A percentile compares a stretch with the other conserved stretches of the same genome.
phyloP scores from a whole-genome alignment of 192 early-diverging fungal genomes.

The Linnemannia hyalina region DNA sequence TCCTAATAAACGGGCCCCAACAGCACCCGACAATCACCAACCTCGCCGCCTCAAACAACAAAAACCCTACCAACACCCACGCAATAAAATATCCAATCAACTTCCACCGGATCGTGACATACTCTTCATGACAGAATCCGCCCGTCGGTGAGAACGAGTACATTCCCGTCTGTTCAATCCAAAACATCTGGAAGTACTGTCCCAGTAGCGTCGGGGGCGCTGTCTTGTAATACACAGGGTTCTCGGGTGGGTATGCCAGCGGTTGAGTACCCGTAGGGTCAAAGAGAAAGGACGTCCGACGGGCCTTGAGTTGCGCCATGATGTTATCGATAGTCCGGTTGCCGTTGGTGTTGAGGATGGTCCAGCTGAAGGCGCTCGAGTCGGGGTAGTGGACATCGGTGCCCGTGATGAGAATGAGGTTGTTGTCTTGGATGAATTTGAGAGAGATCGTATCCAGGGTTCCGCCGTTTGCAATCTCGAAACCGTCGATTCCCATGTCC shows the following conservation, averaged over 20 bases:
- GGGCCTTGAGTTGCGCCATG: slow-evolving; percentile 68
- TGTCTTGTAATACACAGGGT: slow-evolving; percentile 54
- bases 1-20: slow-evolving; percentile 36
- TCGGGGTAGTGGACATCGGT: slow-evolving; percentile 76
- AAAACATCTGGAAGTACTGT: slow-evolving; percentile 72
- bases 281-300: slow-evolving; percentile 73
- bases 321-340: slow-evolving; percentile 63
- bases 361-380: slow-evolving; percentile 72
- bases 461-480: slow-evolving; percentile 75
- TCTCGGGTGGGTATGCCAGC: slow-evolving; percentile 53
- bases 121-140: slow-evolving; percentile 71
- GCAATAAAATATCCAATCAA: slow-evolving; percentile 63
- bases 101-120: slow-evolving; percentile 55
- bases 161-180: slow-evolving; percentile 70
- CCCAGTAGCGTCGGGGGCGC: slow-evolving; percentile 68
- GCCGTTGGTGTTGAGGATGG: slow-evolving; percentile 60
- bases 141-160: slow-evolving; percentile 74
- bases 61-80: slow-evolving; percentile 58
- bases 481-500: slow-evolving; percentile 78
- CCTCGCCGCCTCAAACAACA: slow-evolving; percentile 49
- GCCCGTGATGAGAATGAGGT: slow-evolving; percentile 71
- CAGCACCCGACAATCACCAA: slow-evolving; percentile 36
- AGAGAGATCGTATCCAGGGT: slow-evolving; percentile 72
- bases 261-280: slow-evolving; percentile 74
- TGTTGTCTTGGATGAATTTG: slow-evolving; percentile 61